Percentiles rank a stretch among this genome's conserved stretches.
Evolutionary conservation across 345 rosid species (phyloP).

Genomic region (Noccaea bulbosa): DNA sequence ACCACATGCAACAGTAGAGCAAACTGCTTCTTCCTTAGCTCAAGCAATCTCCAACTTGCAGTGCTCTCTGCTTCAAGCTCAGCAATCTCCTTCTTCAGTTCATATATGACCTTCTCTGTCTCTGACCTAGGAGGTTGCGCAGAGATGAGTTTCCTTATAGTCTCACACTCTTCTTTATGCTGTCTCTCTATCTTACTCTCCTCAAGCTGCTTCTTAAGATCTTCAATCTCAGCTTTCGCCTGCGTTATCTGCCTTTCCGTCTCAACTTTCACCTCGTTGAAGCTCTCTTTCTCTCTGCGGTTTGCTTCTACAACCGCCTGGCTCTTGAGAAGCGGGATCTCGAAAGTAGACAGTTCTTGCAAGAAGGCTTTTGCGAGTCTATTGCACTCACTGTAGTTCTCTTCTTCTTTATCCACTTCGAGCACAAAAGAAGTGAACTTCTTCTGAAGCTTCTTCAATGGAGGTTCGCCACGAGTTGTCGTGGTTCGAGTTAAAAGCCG

Average conservation of each 20-base stretch:
- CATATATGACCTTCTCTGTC: constrained; percentile 72
- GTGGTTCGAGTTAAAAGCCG: constrained; percentile 94
- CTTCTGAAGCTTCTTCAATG: constrained; percentile 92
- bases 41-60: constrained; percentile 84
- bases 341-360: constrained; percentile 86
- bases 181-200: constrained; percentile 92
- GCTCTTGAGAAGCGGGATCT: constrained; percentile 94
- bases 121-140: constrained; percentile 86
- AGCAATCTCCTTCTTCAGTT: constrained; percentile 79
- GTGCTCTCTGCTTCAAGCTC: constrained; percentile 82
- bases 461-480: constrained; percentile 96
- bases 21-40: constrained; percentile 94
- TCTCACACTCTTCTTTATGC: constrained; percentile 98
- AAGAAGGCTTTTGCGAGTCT: constrained; percentile 79
- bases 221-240: constrained; percentile 80
- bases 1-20: constrained; percentile 90
- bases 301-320: constrained; percentile 80
- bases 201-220: constrained; percentile 82
- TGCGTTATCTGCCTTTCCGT: constrained; percentile 71
- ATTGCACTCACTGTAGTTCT: constrained; percentile 63
- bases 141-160: constrained; percentile 78
- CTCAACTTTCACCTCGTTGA: constrained; percentile 78
- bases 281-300: constrained; percentile 80
- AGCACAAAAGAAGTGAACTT: constrained; percentile 82
- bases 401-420: constrained; percentile 76